Evolutionary conservation across 1,284 basidiomycete genomes (phyloP), one percentile per base, ranked within the genome.

Genomic region (Phylloboletellus chloephorus): DNA sequence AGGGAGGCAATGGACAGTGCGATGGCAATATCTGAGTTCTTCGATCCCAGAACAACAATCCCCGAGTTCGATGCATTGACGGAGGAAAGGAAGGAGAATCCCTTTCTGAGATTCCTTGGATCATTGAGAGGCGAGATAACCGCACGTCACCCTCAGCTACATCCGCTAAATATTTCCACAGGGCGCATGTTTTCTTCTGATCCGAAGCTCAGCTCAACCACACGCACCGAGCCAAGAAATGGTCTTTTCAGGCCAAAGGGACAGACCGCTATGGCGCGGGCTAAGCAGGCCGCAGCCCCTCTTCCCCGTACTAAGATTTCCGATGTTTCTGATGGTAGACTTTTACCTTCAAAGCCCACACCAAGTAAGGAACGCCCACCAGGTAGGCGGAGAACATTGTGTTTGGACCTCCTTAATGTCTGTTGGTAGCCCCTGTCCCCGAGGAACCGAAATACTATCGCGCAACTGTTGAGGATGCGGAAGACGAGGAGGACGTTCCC

Each of bases 1-100:
- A 69, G 78, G 37, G 79, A 83, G 53, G 85, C 84, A 5, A 83
- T 86, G 80, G 78, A 85, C 46, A 65, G 71, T 8, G 77, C 73
- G 1, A 67, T 74, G 50, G 76, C 76, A 34, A 68, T 66, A 41
- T 65, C 72, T 8, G 80, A 79, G 41, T 76, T 77, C 57, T 67
- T 76, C 35, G 70, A 76, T 50, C 58, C 62, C 16, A 64, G 64
- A 9, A 58, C 66, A 16, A 56, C 64, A 4, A 62, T 66, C 10
- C 58, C 67, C 7, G 71, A 67, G 22, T 65, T 67, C 26, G 67
- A 73, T 26, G 60, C 69, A 3, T 48, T 69, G 9, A 58, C 65
- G 11, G 72, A 78, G 37, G 75, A 77, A 40, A 67, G 70, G 40
- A 79, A 78, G 56, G 73, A 68, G 11, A 88, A 88, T 52, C 81